A percentile compares a stretch with the other conserved stretches of the same genome.
These are phyloP conservation scores for Dicorynia guianensis DNA, from an alignment of 306 rosid species.

Conservation along the genomic window DNA sequence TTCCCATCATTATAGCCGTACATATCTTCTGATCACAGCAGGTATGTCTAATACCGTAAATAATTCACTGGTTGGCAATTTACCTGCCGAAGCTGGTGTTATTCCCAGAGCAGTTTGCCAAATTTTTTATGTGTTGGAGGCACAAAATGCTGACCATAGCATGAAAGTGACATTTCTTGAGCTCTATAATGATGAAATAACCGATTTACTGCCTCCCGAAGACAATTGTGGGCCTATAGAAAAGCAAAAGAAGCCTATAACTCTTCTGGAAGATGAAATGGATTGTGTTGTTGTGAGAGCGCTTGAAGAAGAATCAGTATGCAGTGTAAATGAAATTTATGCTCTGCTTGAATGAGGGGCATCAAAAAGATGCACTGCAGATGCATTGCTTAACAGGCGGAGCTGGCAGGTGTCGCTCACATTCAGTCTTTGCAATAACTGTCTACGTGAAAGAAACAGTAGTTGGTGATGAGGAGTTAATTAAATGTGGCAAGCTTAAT, in stretches of 20 bases:
- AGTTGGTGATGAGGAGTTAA: constrained; percentile 87
- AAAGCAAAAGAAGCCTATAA: constrained; percentile 72
- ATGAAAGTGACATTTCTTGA: constrained; percentile 93
- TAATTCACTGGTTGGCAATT: constrained; percentile 71
- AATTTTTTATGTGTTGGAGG: constrained; percentile 86
- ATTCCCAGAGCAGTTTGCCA: constrained; percentile 97
- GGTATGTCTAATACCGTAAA: neutral
- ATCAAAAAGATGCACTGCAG: constrained; percentile 91
- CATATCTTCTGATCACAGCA: neutral
- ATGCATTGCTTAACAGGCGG: constrained; percentile 86
- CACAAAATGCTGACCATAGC: constrained; percentile 87
- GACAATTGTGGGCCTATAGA: constrained; percentile 67
- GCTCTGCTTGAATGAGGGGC: constrained; percentile 85
- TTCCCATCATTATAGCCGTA: neutral
- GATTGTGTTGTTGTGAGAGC: constrained; percentile 90
- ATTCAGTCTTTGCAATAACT: constrained; percentile 91
- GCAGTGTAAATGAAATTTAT: constrained; percentile 80
- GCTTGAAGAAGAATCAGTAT: constrained; percentile 92
- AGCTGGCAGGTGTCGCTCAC: constrained; percentile 93
- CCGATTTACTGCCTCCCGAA: constrained; percentile 81
- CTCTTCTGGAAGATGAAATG: constrained; percentile 94
- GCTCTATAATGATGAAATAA: constrained; percentile 91
- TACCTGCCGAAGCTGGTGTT: constrained; percentile 92
- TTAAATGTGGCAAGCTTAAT: constrained; percentile 97
- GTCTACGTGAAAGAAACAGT: constrained; percentile 84